phyloP scores from a whole-genome alignment of 805 yeast genomes.

The Torulaspora franciscae region DNA sequence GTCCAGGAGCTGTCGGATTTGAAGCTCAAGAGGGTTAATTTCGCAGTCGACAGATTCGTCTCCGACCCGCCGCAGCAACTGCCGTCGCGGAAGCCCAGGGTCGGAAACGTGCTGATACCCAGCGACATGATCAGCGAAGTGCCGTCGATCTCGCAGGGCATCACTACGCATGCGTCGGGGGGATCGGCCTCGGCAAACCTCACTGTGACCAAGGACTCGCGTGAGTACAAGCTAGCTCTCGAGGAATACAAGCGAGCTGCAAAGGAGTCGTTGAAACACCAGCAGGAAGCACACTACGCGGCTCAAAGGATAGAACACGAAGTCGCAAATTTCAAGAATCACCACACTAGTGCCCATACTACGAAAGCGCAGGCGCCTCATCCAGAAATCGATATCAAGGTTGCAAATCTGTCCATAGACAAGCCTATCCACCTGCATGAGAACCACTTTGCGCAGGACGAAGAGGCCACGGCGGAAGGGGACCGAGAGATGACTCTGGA shows the following conservation, averaged over 20 bases:
- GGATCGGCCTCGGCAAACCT: conserved; percentile 1
- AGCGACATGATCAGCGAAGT: conserved; percentile 58
- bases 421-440: conserved; percentile 65
- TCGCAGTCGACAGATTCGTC: conserved; percentile 67
- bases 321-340: conserved; percentile 44
- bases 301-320: conserved; percentile 68
- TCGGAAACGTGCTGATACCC: conserved; percentile 70
- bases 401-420: conserved; percentile 51
- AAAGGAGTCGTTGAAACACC: conserved; percentile 64
- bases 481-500: conserved; percentile 41
- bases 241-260: conserved; percentile 52
- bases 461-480: conserved; percentile 14
- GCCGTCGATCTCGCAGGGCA: conserved; percentile 65
- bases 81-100: conserved; percentile 77
- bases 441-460: conserved; percentile 44
- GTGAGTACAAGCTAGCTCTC: conserved; percentile 51
- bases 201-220: conserved; percentile 34
- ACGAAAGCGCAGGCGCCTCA: conserved; percentile 1
- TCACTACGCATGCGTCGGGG: conserved; percentile 45
- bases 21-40: conserved; percentile 59
- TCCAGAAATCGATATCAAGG: conserved; percentile 13
- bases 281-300: conserved; percentile 67
- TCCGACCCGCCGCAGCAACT: conserved; percentile 92
- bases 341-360: conserved; percentile 3
- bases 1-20: conserved; percentile 29